Evolutionary conservation across 768 basidiomycete species (phyloP).

Genomic region (Tremella yokohamensis): DNA sequence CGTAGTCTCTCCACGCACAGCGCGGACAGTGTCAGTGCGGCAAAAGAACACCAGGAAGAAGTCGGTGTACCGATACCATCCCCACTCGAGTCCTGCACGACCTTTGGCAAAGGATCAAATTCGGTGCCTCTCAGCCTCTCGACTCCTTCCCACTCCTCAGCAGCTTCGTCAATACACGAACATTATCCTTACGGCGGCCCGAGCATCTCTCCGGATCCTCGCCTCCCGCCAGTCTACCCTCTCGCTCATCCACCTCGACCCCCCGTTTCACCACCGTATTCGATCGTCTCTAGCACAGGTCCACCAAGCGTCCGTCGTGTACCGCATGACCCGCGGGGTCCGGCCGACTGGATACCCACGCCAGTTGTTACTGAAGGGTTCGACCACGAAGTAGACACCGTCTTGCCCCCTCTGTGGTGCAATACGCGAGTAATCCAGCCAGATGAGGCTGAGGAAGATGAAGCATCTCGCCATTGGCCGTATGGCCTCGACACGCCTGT

Average conservation of each 20-base stretch:
- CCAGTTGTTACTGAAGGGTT: not conserved
- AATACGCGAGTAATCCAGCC: not conserved
- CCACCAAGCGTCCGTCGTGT: not conserved
- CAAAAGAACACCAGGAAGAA: too few species aligned
- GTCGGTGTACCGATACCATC: not conserved
- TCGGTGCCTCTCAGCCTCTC: not conserved
- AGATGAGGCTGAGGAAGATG: not conserved
- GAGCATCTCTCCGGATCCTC: not conserved
- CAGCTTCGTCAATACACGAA: not conserved
- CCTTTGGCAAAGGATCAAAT: not conserved
- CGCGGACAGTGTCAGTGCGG: not conserved
- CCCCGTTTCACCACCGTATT: not conserved
- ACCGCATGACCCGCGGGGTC: not conserved
- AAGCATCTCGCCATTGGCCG: not conserved
- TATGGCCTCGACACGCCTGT: constrained; percentile 4
- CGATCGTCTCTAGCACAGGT: not conserved
- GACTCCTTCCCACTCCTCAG: not conserved
- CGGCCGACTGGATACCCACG: not conserved
- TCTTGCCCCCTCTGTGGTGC: not conserved
- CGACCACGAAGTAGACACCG: not conserved
- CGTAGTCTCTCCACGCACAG: not conserved
- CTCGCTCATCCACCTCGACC: not conserved
- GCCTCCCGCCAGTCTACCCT: not conserved
- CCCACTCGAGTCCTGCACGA: not conserved
- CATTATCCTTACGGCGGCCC: not conserved